Base-by-base conservation (phyloP, 2,329 filamentous ascomycete genomes). In the Escovopsis sp. region DNA sequence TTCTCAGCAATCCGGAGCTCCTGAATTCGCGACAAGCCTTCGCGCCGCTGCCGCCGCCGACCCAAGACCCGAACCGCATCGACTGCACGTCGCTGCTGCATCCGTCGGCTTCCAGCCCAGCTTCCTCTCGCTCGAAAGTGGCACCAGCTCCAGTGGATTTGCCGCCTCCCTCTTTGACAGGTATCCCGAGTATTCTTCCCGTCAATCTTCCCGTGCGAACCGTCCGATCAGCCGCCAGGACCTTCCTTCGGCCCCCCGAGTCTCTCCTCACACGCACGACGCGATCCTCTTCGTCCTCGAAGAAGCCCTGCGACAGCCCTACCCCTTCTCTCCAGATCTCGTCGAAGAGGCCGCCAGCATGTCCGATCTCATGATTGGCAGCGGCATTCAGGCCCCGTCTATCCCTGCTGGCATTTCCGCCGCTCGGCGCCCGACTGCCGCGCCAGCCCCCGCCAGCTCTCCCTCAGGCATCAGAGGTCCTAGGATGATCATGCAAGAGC, bases 221-320 rank as follows among this genome's bases (percentile, higher is more conserved):
- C 51, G 53, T 41, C 53, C 56, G 47, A 59, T 58, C 47, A 52
- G 55, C 30, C 53, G 55, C 47, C 47, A 54, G 43, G 51, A 60
- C 43, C 58, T 50, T 46, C 55, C 59, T 40, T 66, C 68, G 6
- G 63, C 65, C 42, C 59, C 72, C 47, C 78, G 77, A 55, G 80
- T 95, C 60, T 94, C 87, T 39, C 81, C 77, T 53, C 79, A 84
- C 50, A 94, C 86, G 38, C 84, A 85, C 49, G 85, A 83, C 60
- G 89, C 91, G 33, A 88, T 98, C 58, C 80, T 94, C 53, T 96
- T 84, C 68, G 79, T 87, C 33, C 76, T 96, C 44, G 88, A 96
- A 68, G 86, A 93, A 67, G 86, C 85, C 33, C 73, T 96, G 51
- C 82, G 88, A 51, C 75, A 81, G 38, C 87, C 89, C 2, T 75